Evolutionary conservation across 495 filamentous ascomycete genomes (phyloP).

Genomic region (Aspergillus wentii): DNA sequence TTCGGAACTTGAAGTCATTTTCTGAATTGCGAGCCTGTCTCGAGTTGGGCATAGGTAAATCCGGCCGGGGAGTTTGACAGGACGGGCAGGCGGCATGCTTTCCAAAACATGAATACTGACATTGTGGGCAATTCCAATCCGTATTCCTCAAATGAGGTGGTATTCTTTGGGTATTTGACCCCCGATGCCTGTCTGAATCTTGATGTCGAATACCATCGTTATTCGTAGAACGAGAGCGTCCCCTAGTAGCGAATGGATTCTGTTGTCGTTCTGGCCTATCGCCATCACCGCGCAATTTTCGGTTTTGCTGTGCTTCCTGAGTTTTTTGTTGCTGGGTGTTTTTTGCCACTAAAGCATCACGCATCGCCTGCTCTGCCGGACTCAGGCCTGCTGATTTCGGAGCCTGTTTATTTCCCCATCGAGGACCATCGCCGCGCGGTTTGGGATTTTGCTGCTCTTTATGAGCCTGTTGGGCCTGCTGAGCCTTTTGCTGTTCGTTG

Average conservation of each 20-base stretch:
- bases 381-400: slow-evolving; percentile 22
- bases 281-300: not conserved
- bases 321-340: slow-evolving; percentile 3
- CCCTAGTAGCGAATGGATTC: too few species aligned
- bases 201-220: too few species aligned
- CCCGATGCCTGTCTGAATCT: too few species aligned
- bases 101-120: slow-evolving; percentile 18
- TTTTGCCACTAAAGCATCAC: slow-evolving; percentile 23
- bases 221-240: too few species aligned
- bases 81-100: slow-evolving; percentile 20
- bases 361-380: slow-evolving; percentile 30
- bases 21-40: not conserved
- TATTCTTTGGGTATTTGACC: not conserved
- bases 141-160: slow-evolving; percentile 8
- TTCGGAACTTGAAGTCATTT: slow-evolving; percentile 15
- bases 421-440: not conserved
- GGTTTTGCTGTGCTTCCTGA: not conserved
- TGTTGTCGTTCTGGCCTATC: too few species aligned
- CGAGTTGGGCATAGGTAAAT: slow-evolving; percentile 3
- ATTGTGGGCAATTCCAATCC: slow-evolving; percentile 34
- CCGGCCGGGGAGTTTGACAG: slow-evolving; percentile 24
- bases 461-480: not conserved
- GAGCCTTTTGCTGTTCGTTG: not conserved
- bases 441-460: not conserved
- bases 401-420: slow-evolving; percentile 15